Evolutionary conservation across 768 basidiomycete genomes (phyloP), one percentile per base, ranked within the genome.

Genomic region (Leccinum pellstonianum): DNA sequence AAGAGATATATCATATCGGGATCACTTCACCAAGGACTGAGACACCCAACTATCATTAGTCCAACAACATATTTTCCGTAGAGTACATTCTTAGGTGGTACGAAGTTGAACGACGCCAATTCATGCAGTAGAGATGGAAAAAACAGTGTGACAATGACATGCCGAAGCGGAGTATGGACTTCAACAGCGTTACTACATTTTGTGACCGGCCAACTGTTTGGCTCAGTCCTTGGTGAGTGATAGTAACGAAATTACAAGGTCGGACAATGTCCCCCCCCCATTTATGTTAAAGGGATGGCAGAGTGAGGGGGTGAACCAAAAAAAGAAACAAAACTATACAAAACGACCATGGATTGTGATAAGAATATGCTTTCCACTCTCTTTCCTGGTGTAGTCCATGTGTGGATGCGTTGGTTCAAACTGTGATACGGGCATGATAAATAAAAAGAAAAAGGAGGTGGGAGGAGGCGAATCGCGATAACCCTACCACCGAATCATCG

Each of bases 401-500:
- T 25, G 23, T 27, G 21, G 19, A 23, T 25, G 19, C 10, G 11
- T n/a, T 51, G 10, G 21, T 31, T 21, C 47, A 14, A 33, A 43
- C 33, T 43, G 37, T 46, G 35, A 23, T 27, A 9, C 15, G 52
- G 8, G 15, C 23, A 25, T 3, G 31, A 55, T 10, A 31, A 38
- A 46, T 14, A 59, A 56, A 14, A 50, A 46, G 4, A 31, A 56
- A 52, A 52, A 52, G 8, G 6, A 6, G 21, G 21, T 15, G 19
- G 3, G 9, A 46, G 2, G n/a, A 8, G 15, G 5, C 11, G 3
- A 14, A 33, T 33, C 52, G 29, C 19, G 23, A 19, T 35, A 10
- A 19, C 27, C 27, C 3, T 17, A 53, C 77, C 71, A 88, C 55
- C 82, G 78, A 66, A 91, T 78, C 67, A 92, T 58, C 86, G 83